Base-by-base conservation (phyloP, 441 rosid genomes). In the Biscutella laevigata region DNA sequence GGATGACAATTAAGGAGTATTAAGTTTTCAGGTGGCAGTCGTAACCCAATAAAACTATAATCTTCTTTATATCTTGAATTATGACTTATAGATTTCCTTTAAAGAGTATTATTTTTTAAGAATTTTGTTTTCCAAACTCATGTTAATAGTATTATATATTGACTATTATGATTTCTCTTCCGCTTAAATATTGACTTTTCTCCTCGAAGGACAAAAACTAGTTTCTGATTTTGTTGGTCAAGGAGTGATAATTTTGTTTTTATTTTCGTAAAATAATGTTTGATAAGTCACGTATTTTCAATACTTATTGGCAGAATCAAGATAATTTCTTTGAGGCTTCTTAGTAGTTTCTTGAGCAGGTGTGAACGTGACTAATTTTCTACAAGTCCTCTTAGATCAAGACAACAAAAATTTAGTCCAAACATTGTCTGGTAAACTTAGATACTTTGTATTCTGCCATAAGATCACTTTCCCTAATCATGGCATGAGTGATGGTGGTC, bases 311-410 rank as follows among this genome's bases (percentile, higher is more conserved):
- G 63, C 30, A 57, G 49, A 33, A 10, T 0, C 39, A 34, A 49
- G 63, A 41, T 26, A 6, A 5, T 57, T 64, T 53, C 67, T 44
- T 28, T 25, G 64, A 50, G 39, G 41, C 6, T 64, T 57, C 69
- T 27, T 42, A 5, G 64, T 51, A 0, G 35, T 64, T 64, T 64
- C 58, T 35, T 27, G 27, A 27, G 21, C 21, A n/a, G n/a, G n/a
- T n/a, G n/a, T n/a, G n/a, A n/a, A n/a, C n/a, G n/a, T n/a, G n/a
- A n/a, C n/a, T n/a, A n/a, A n/a, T n/a, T n/a, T n/a, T n/a, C 3
- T 29, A 8, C 17, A n/a, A 13, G 12, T 8, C 14, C 40, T 44
- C n/a, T 8, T 45, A 35, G 13, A 53, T 28, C 13, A 62, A 20
- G 61, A 62, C 40, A 38, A 11, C 27, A n/a, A 15, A 15, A 25